These are phyloP conservation scores for Pistacia integerrima DNA, from an alignment of 345 rosid genomes.

Conservation along the genomic window DNA sequence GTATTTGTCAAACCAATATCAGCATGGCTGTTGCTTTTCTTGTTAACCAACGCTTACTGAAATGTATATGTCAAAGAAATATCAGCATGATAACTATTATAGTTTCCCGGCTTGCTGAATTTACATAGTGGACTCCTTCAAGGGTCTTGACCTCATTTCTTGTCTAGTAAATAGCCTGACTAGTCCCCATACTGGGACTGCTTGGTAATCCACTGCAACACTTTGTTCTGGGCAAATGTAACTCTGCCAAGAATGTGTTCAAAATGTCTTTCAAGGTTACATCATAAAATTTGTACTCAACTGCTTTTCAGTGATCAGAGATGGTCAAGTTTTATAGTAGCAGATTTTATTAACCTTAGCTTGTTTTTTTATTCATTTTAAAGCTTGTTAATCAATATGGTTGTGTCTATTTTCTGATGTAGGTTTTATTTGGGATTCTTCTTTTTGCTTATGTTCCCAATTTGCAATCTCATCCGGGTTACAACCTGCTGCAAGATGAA, in stretches of 20 bases:
- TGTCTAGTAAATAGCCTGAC: neutral
- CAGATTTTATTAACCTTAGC: neutral
- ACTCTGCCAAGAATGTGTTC: neutral
- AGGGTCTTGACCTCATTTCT: too few species aligned
- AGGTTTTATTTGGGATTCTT: conserved; percentile 81
- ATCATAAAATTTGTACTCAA: neutral
- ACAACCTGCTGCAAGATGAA: conserved; percentile 49
- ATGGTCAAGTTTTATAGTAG: neutral
- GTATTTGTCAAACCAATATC: too few species aligned
- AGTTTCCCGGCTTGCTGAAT: too few species aligned
- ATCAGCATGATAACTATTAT: too few species aligned
- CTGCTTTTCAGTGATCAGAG: neutral
- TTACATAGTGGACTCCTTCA: too few species aligned
- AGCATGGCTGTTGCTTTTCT: too few species aligned
- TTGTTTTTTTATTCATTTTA: neutral
- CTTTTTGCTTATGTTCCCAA: conserved; percentile 69
- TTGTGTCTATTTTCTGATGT: conserved; percentile 24
- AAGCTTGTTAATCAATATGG: neutral
- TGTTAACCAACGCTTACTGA: too few species aligned
- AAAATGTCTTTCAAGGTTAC: neutral
- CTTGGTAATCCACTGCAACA: neutral
- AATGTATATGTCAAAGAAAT: too few species aligned
- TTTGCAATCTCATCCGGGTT: conserved; percentile 72
- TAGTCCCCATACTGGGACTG: neutral
- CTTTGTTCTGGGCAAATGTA: neutral